phyloP scores from a whole-genome alignment of 352 stramenopile genomes.

The Pythium aphanidermatum region DNA sequence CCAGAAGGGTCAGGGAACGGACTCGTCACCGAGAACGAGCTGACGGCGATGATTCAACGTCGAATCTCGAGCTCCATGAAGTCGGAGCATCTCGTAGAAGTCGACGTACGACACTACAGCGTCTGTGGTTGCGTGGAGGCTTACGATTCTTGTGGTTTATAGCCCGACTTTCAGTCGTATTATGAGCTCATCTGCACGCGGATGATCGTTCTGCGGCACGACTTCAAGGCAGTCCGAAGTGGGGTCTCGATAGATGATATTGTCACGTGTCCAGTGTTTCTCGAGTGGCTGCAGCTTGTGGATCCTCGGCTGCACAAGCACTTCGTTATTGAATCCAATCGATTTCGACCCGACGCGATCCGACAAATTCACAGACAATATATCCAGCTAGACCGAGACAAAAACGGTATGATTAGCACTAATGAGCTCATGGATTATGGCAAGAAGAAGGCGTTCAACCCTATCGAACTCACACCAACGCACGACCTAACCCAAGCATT shows the following conservation, averaged over 20 bases:
- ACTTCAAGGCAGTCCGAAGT: conserved; percentile 18
- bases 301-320: conserved; percentile 22
- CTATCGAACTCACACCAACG: conserved; percentile 29
- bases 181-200: conserved; percentile 58
- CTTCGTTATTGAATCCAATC: conserved; percentile 25
- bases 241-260: conserved; percentile 34
- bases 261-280: conserved; percentile 24
- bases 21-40: conserved; percentile 26
- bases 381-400: conserved; percentile 53
- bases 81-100: conserved; percentile 15
- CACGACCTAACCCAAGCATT: conserved; percentile 56
- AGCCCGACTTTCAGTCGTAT: conserved; percentile 43
- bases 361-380: conserved; percentile 52
- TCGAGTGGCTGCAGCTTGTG: conserved; percentile 39
- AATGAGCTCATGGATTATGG: conserved; percentile 45
- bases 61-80: conserved; percentile 16
- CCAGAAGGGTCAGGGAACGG: conserved; percentile 9
- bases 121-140: not conserved
- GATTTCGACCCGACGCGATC: conserved; percentile 26
- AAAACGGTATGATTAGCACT: conserved; percentile 49
- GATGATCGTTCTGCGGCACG: conserved; percentile 44
- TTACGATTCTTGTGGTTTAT: not conserved
- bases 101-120: conserved; percentile 16
- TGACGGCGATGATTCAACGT: conserved; percentile 22
- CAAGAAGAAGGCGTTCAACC: conserved; percentile 67